Base-by-base conservation (phyloP, 2,329 filamentous ascomycete genomes). In the Penicillium sp. region DNA sequence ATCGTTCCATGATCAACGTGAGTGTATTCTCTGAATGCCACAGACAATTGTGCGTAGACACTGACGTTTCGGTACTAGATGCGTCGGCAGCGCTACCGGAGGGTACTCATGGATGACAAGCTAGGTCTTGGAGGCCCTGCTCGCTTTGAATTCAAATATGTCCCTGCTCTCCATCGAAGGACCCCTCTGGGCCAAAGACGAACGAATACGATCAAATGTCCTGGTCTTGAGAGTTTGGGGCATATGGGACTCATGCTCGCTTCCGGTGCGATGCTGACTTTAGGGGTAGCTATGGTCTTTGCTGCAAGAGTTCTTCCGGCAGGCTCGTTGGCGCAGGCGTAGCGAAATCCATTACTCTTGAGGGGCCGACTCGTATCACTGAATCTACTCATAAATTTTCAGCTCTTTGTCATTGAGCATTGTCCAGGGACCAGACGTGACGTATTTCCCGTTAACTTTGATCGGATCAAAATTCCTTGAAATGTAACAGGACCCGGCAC, bases 111-210 rank as follows among this genome's bases (percentile, higher is more conserved):
- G n/a, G 75, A 84, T 48, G 78, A 80, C 47, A 81, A 82, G 46
- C 79, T 74, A 47, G 85, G 83, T 0, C 72, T 90, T 6, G 81
- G 84, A 0, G 72, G 77, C 40, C 76, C 83, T 58, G 80, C 78
- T 1, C 73, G 70, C 7, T 90, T 89, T 60, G 80, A 84, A 18
- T 85, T 90, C 67, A 85, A 88, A 61, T 86, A 85, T 34, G 50
- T 65, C 6, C 62, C 63, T 7, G 60, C 54, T 12, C 52, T 59
- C 18, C 58, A 53, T 11, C 58, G 58, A 8, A 64, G 54, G 1
- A 66, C 63, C 4, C 56, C 49, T 4, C 46, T 64, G 9, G 63
- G 63, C 5, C 52, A 60, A 6, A 58, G 63, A 35, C 54, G 54
- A 18, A 45, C 43, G 9, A 55, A 54, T 13, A 57, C 56, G 26